Evolutionary conservation across 768 basidiomycete species (phyloP).

Genomic region (Psilocybe sp.): DNA sequence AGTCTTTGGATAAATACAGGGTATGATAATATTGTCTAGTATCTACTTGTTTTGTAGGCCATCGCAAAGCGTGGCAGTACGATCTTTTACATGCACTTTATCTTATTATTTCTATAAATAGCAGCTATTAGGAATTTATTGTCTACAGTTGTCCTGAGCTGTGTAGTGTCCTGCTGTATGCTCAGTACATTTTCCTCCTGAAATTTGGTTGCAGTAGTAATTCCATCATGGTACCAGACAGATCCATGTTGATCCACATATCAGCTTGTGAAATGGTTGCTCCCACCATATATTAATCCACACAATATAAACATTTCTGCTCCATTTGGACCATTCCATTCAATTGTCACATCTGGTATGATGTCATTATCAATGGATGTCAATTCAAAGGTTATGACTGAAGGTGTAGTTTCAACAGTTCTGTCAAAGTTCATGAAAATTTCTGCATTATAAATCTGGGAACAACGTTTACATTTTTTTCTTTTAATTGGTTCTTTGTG

Average conservation of each 20-base stretch:
- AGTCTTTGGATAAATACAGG: no score
- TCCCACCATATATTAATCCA: constrained; percentile 20
- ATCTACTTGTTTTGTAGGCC: constrained; percentile 4
- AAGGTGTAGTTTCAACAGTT: no score
- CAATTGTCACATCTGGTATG: neutral
- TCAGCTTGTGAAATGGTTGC: constrained; percentile 18
- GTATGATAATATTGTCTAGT: no score
- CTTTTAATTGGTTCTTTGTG: no score
- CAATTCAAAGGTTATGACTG: no score
- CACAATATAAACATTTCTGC: constrained; percentile 5
- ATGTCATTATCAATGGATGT: neutral
- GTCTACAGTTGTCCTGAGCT: neutral
- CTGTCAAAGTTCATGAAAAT: no score
- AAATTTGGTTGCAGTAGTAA: constrained; percentile 1
- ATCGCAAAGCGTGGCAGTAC: constrained; percentile 1
- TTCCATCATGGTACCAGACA: constrained; percentile 26
- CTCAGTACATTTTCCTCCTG: neutral
- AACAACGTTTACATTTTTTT: no score
- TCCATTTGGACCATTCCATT: neutral
- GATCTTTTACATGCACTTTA: neutral
- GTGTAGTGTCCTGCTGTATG: neutral
- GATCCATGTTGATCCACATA: constrained; percentile 10
- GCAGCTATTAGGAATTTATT: neutral
- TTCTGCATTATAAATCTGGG: no score
- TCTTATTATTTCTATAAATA: neutral